Evolutionary conservation across 2,329 filamentous ascomycete species (phyloP).

Genomic region (Penicillium oxalicum): DNA sequence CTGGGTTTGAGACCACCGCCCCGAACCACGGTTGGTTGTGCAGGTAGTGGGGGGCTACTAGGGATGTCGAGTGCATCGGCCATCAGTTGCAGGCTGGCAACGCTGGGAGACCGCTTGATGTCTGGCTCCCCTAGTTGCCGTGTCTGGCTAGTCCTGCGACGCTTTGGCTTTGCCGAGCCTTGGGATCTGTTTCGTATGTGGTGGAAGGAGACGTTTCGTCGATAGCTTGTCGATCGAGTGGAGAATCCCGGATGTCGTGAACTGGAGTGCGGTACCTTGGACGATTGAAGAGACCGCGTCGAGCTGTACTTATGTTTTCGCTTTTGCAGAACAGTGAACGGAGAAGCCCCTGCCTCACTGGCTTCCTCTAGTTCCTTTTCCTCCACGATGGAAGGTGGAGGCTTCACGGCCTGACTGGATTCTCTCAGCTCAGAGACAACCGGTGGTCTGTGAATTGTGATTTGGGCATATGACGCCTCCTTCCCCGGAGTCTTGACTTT

Average conservation of each 20-base stretch:
- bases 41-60: conserved; percentile 37
- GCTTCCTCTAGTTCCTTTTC: conserved; percentile 16
- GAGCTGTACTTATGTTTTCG: conserved; percentile 30
- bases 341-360: conserved; percentile 12
- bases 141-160: conserved; percentile 12
- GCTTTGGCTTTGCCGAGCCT: conserved; percentile 24
- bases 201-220: conserved; percentile 58
- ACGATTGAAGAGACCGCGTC: conserved; percentile 35
- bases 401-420: conserved; percentile 7
- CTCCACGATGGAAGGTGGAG: conserved; percentile 18
- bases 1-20: conserved; percentile 25
- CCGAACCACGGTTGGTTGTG: conserved; percentile 36
- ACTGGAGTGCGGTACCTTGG: conserved; percentile 45
- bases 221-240: conserved; percentile 48
- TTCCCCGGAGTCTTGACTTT: conserved; percentile 46
- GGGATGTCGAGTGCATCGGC: conserved; percentile 20
- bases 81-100: conserved; percentile 22
- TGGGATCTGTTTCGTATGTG: conserved; percentile 45
- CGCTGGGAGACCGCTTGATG: conserved; percentile 21
- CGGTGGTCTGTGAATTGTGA: conserved; percentile 58
- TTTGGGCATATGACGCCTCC: conserved; percentile 58
- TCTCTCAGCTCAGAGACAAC: conserved; percentile 5
- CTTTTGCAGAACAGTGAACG: conserved; percentile 29
- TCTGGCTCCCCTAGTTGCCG: conserved; percentile 22
- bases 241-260: conserved; percentile 36